Base-by-base conservation (phyloP, 2,329 filamentous ascomycete species). In the Helicocarpus griseus region DNA sequence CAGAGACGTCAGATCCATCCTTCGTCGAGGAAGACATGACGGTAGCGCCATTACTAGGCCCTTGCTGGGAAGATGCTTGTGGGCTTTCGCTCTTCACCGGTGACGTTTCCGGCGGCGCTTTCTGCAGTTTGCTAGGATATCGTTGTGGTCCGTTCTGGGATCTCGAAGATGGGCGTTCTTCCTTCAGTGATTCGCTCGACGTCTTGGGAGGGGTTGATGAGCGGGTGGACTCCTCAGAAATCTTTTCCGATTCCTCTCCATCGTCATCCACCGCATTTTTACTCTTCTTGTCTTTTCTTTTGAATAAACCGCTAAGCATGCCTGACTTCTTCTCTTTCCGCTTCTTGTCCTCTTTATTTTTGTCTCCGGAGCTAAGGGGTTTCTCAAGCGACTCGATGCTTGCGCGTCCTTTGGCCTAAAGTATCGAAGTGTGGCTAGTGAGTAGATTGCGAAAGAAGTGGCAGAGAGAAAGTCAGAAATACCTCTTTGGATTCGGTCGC, bases 311-410 rank as follows among this genome's bases (percentile, higher is more conserved):
- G 61, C 83, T 85, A 44, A 88, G 78, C 80, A 86, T 86, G 46
- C 82, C 81, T 4, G 79, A 73, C 64, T 88, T 85, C 71, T 85
- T 85, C 54, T 79, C 79, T 60, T 82, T 89, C 66, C 81, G 84
- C 65, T 83, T 87, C 69, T 86, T 86, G 58, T 87, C 85, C 46
- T 91, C 86, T 67, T 87, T 86, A 49, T 55, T 69, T 61, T 80
- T 81, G 39, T 89, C 86, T 21, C 74, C 70, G 14, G 75, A 75
- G 2, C 80, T 76, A 22, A 80, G 35, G 22, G 31, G 19, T 70
- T 86, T 89, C 52, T 89, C 85, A 48, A 87, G 76, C 53, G 82
- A 83, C 56, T 95, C 89, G 43, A 94, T 73, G 64, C 87, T 91
- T 66, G 79, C 74, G 48, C 81, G 76, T 51, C 77, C 72, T 66